A percentile compares a stretch with the other conserved stretches of the same genome.
phyloP scores from a whole-genome alignment of 1,284 basidiomycete genomes.

The Leccinum fallax region DNA sequence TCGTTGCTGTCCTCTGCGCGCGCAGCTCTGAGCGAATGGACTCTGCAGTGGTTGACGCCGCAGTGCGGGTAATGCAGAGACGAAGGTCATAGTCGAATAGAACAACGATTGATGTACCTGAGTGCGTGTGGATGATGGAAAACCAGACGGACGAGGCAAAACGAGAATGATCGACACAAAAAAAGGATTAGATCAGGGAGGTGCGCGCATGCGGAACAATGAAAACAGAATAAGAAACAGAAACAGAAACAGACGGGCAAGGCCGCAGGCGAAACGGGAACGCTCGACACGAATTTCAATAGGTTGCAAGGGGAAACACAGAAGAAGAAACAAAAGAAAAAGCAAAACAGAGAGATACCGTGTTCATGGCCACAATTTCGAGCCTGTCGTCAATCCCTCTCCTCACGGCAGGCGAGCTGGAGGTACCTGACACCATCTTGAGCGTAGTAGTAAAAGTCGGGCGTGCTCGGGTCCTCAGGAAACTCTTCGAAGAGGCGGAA shows the following conservation, averaged over 20 bases:
- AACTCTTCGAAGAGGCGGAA: neutral
- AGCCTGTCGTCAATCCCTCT: neutral
- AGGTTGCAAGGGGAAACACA: neutral
- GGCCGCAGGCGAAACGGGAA: neutral
- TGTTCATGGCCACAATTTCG: no score
- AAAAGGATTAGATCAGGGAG: no score
- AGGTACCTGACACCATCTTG: neutral
- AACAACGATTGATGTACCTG: no score
- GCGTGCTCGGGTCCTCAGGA: neutral
- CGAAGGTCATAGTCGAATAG: constrained; percentile 67
- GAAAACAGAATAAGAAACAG: no score
- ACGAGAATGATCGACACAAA: no score
- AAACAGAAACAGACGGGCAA: no score
- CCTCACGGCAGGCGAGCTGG: neutral
- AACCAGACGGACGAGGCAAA: no score
- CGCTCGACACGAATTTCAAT: neutral
- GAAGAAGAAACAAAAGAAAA: neutral
- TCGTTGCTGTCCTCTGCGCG: constrained; percentile 22
- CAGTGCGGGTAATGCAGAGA: constrained; percentile 85
- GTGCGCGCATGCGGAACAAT: no score
- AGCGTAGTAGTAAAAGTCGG: neutral
- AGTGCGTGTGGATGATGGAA: no score
- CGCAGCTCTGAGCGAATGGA: constrained; percentile 51
- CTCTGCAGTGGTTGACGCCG: constrained; percentile 86
- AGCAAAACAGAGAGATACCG: neutral